A percentile compares a stretch with the other conserved stretches of the same genome.
phyloP scores from a whole-genome alignment of 441 rosid genomes.

The Eutrema salsugineum region DNA sequence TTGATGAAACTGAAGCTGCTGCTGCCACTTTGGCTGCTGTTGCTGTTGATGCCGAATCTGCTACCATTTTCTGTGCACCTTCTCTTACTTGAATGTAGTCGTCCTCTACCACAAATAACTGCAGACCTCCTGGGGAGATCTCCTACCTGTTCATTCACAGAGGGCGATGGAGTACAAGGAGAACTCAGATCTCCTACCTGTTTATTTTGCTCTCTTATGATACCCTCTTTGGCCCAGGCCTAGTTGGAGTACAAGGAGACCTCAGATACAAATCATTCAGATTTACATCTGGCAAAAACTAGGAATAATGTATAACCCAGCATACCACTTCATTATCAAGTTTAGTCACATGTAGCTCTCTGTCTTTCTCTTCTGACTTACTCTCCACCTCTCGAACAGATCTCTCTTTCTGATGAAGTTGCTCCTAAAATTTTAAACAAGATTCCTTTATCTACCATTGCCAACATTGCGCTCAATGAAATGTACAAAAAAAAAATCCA shows the following conservation, averaged over 20 bases:
- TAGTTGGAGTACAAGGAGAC: constrained; percentile 20
- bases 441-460: background rate
- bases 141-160: no score
- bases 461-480: background rate
- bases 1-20: constrained; percentile 63
- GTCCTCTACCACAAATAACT: constrained; percentile 86
- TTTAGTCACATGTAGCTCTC: constrained; percentile 73
- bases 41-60: constrained; percentile 90
- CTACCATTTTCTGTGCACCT: constrained; percentile 94
- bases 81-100: constrained; percentile 84
- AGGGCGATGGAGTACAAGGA: no score
- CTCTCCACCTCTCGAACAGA: constrained; percentile 63
- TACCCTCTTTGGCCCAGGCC: constrained; percentile 96
- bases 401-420: constrained; percentile 65
- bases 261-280: background rate
- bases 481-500: background rate
- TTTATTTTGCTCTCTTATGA: constrained; percentile 78
- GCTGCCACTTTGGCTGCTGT: constrained; percentile 74
- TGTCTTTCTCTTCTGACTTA: constrained; percentile 76
- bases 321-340: constrained; percentile 83
- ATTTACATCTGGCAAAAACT: background rate
- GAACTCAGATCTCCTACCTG: no score
- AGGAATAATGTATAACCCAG: constrained; percentile 16
- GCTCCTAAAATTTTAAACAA: constrained; percentile 54
- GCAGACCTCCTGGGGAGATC: constrained; percentile 14